Percentiles rank a stretch among this genome's conserved stretches.
Conservation (phyloP, 208 protist genomes). For the Leishmania lainsoni region DNA sequence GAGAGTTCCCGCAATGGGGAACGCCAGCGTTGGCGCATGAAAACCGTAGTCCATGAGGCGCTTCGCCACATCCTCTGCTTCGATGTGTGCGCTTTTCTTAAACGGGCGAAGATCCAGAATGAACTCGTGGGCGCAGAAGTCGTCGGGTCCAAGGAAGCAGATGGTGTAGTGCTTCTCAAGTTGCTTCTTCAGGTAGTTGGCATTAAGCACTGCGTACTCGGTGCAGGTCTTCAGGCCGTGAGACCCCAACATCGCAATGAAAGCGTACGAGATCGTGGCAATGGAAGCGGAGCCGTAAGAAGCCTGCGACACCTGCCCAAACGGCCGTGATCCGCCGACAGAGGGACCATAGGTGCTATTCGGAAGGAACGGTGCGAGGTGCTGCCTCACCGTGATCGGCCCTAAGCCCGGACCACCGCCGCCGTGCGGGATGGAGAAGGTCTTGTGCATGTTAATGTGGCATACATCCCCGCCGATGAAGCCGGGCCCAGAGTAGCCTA, state of each 20-base stretch:
- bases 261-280: slow-evolving; percentile 95
- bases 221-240: slow-evolving; percentile 91
- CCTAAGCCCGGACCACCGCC: slow-evolving; percentile 98
- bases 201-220: slow-evolving; percentile 96
- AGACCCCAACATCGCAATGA: slow-evolving; percentile 96
- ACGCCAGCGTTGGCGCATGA: slow-evolving; percentile 97
- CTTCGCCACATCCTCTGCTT: slow-evolving; percentile 98
- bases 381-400: slow-evolving; percentile 94
- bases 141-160: slow-evolving; percentile 87
- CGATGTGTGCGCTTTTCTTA: slow-evolving; percentile 93
- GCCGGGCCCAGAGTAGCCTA: slow-evolving; percentile 95
- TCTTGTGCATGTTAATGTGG: slow-evolving; percentile 99
- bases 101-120: slow-evolving; percentile 96
- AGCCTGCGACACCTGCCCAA: slow-evolving; percentile 93
- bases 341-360: slow-evolving; percentile 65
- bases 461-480: slow-evolving; percentile 98
- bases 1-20: slow-evolving; percentile 91
- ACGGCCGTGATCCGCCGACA: slow-evolving; percentile 64
- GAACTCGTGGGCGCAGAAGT: slow-evolving; percentile 97
- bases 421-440: slow-evolving; percentile 97
- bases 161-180: slow-evolving; percentile 95
- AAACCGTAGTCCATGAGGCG: slow-evolving; percentile 98
- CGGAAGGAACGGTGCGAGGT: slow-evolving; percentile 95
- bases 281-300: slow-evolving; percentile 96
- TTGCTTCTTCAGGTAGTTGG: slow-evolving; percentile 97